phyloP scores from a whole-genome alignment of 2,329 filamentous ascomycete genomes.

The Pseudocercospora crystallina region DNA sequence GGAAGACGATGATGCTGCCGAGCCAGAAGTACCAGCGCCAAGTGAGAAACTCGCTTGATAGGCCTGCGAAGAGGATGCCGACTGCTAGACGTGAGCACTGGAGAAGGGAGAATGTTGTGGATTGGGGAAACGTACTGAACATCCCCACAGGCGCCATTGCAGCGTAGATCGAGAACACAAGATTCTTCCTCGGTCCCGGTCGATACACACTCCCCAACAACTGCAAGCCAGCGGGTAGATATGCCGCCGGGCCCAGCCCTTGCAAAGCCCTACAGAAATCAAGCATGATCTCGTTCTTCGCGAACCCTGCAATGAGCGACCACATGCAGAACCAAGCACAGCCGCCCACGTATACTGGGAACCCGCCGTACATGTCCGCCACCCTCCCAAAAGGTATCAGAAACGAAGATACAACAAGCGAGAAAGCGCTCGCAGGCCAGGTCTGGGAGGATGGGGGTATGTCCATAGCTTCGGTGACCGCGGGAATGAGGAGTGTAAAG shows the following conservation, averaged over 20 bases:
- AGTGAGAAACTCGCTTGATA: constrained; percentile 54
- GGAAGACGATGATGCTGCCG: constrained; percentile 53
- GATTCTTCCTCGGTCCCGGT: constrained; percentile 38
- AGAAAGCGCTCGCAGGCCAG: constrained; percentile 55
- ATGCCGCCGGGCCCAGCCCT: constrained; percentile 39
- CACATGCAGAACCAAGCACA: constrained; percentile 46
- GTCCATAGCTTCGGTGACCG: constrained; percentile 59
- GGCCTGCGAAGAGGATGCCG: constrained; percentile 65
- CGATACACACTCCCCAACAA: constrained; percentile 37
- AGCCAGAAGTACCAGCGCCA: constrained; percentile 72
- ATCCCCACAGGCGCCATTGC: constrained; percentile 57
- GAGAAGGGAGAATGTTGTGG: too few relatives aligned
- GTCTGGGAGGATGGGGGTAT: constrained; percentile 65
- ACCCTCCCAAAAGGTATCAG: constrained; percentile 48
- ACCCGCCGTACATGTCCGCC: constrained; percentile 63
- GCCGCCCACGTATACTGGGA: constrained; percentile 59
- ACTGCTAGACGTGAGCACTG: constrained; percentile 18
- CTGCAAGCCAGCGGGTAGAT: constrained; percentile 34
- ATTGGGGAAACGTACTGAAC: constrained; percentile 41
- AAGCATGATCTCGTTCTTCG: constrained; percentile 36
- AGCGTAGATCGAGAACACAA: constrained; percentile 45
- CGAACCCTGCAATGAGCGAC: constrained; percentile 36
- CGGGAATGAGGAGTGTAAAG: constrained; percentile 68
- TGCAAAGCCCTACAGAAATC: constrained; percentile 38
- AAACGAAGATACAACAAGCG: constrained; percentile 50